A percentile compares a stretch with the other conserved stretches of the same genome.
These are phyloP conservation scores for Gardenia jasminoides DNA, from an alignment of 257 asterid genomes.

Conservation along the genomic window DNA sequence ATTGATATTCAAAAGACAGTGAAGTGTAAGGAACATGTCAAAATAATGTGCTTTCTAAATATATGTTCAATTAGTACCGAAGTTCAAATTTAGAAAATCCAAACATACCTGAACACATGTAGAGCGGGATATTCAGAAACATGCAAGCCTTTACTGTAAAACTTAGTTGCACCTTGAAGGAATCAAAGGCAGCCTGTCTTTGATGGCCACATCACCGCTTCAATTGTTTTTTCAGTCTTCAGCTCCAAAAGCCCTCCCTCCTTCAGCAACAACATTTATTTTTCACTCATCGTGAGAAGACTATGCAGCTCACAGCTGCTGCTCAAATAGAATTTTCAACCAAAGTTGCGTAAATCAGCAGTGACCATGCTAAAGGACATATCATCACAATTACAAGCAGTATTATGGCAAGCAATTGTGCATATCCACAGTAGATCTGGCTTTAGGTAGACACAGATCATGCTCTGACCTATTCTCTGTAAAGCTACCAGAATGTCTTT, in stretches of 20 bases:
- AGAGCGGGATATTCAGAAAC: background rate
- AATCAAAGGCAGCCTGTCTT: background rate
- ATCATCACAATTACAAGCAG: background rate
- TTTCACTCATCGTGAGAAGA: background rate
- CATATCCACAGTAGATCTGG: conserved; percentile 1
- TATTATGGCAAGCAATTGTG: background rate
- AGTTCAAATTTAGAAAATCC: background rate
- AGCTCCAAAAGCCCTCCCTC: background rate
- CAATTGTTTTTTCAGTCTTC: background rate
- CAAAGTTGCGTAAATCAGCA: background rate
- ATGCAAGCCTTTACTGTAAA: background rate
- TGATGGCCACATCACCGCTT: background rate
- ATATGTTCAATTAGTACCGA: background rate
- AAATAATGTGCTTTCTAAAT: background rate
- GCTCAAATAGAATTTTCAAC: background rate
- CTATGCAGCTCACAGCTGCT: background rate
- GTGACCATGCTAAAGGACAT: background rate
- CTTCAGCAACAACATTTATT: background rate
- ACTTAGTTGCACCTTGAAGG: background rate
- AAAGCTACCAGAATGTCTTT: background rate
- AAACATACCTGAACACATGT: background rate
- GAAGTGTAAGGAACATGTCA: no score
- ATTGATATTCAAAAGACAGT: no score
- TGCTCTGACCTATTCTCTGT: background rate
- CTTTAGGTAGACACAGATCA: background rate